Base-by-base conservation (phyloP, 2,329 filamentous ascomycete species). In the Pestalotiopsis sp. region DNA sequence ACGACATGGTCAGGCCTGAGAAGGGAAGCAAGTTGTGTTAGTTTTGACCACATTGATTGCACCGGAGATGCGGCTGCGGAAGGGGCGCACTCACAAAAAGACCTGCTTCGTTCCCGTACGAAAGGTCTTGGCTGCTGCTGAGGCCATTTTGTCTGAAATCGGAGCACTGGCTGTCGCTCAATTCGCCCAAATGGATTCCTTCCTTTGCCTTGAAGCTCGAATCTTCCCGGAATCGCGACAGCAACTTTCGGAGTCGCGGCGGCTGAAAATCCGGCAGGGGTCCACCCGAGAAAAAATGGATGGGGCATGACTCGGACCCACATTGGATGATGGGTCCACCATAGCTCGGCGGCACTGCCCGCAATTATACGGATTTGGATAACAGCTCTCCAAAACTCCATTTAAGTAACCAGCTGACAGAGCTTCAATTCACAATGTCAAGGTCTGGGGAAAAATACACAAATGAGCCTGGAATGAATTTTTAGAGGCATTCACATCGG, bases 51-150 rank as follows among this genome's bases (percentile, higher is more conserved):
- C 27, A 17, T 17, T 59, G 38, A n/a, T 27, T 52, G 49, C 25
- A 67, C 9, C 31, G 23, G 17, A 23, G 11, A 67, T 27, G 17
- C 13, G 7, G n/a, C 52, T 14, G 52, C 17, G 20, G 4, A 14
- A 17, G 65, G 12, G 27, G 27, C 31, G 58, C 39, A 71, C 74
- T 65, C 75, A 79, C 78, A 79, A 66, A 70, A 76, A 79, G 36
- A 79, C 70, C 69, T 78, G 70, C 69, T 78, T 79, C 52, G 58
- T 73, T 67, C 78, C 78, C 63, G 62, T 71, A 38, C 73, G 73
- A 64, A 78, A 77, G 17, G 69, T 66, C 65, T 69, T 77, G 14
- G 70, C 11, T 39, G 31, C 65, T 61, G 64, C 69, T 38, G 65
- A 36, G 58, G 72, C 72, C 71, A 74, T 75, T 67, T 52, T 72